These are phyloP conservation scores for Chaetomiaceae sp. DNA, from an alignment of 2,329 filamentous ascomycete species.

Conservation along the genomic window DNA sequence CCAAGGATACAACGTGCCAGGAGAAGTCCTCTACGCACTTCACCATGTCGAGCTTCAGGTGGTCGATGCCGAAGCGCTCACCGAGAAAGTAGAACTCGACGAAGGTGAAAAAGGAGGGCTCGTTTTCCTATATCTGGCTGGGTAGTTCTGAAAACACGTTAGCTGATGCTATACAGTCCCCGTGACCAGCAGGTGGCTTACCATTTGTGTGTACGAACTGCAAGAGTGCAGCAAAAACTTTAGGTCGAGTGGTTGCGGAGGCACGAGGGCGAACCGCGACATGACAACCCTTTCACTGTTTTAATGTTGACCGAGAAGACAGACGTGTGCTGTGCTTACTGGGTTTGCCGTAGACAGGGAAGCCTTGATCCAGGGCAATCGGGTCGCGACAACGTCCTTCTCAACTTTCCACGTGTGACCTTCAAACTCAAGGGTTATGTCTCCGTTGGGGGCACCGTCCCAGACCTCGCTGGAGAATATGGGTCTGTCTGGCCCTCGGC, in stretches of 20 bases:
- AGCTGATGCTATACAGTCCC: background rate
- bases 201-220: conserved; percentile 11
- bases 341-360: background rate
- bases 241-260: background rate
- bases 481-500: background rate
- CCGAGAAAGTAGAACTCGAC: conserved; percentile 5
- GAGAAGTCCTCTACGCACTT: conserved; percentile 5
- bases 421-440: conserved; percentile 5
- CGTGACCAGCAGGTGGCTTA: background rate
- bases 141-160: conserved; percentile 3
- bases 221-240: conserved; percentile 1
- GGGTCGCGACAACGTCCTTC: background rate
- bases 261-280: background rate
- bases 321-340: background rate
- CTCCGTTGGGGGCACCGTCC: conserved; percentile 9
- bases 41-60: background rate
- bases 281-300: background rate
- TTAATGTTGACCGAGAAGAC: background rate
- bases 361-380: conserved; percentile 2
- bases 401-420: conserved; percentile 8
- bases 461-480: background rate
- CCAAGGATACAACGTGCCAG: background rate
- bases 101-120: conserved; percentile 11
- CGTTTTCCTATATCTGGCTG: background rate
- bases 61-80: conserved; percentile 1